These are phyloP conservation scores for Begonia peltatifolia DNA, from an alignment of 306 rosid species.

Conservation along the genomic window DNA sequence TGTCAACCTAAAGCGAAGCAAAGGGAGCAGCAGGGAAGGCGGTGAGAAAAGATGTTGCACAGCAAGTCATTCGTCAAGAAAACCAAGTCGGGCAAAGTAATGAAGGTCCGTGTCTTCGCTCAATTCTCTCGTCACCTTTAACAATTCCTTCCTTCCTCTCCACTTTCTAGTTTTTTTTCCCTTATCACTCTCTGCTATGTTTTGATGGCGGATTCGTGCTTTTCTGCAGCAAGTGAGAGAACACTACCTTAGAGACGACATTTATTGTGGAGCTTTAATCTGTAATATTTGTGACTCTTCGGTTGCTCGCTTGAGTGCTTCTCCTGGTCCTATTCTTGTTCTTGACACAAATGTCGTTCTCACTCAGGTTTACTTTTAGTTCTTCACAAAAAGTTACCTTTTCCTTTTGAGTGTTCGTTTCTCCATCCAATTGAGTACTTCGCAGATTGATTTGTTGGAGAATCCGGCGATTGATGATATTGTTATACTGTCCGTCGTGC, in stretches of 20 bases:
- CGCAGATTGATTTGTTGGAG: constrained; percentile 94
- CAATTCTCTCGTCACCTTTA: background rate
- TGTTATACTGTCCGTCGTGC: constrained; percentile 67
- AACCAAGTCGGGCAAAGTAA: constrained; percentile 64
- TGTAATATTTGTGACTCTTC: constrained; percentile 51
- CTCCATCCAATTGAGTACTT: background rate
- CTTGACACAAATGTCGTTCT: constrained; percentile 90
- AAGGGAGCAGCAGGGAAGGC: background rate
- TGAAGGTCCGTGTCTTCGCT: constrained; percentile 31
- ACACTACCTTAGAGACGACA: constrained; percentile 83
- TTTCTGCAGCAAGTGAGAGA: constrained; percentile 65
- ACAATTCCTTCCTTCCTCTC: background rate
- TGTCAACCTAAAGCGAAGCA: background rate
- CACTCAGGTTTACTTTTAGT: constrained; percentile 35
- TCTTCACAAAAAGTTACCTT: too few relatives aligned
- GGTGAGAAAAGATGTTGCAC: constrained; percentile 47
- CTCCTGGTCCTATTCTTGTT: constrained; percentile 58
- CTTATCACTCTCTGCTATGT: background rate
- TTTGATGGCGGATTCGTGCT: constrained; percentile 3
- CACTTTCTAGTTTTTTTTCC: too few relatives aligned
- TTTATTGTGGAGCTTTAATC: constrained; percentile 66
- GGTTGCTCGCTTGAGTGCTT: constrained; percentile 42
- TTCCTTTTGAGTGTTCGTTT: background rate
- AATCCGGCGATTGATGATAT: constrained; percentile 73
- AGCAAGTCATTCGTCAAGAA: constrained; percentile 71